Evolutionary conservation across 345 rosid species (phyloP).

Genomic region (Isatis tinctoria): DNA sequence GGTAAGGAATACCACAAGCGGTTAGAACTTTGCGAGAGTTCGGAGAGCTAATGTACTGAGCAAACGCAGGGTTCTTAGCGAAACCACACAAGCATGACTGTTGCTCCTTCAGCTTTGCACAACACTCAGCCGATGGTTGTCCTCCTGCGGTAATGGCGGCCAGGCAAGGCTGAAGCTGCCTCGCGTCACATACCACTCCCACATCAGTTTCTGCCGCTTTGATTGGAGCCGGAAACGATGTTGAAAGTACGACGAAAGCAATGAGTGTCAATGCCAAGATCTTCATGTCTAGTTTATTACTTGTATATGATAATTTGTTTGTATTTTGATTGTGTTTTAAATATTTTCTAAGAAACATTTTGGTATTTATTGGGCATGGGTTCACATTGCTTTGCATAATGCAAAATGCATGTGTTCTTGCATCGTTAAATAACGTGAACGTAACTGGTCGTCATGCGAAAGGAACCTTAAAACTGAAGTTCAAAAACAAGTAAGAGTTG

Average conservation of each 20-base stretch:
- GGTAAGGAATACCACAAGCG: constrained; percentile 48
- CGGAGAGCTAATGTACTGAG: constrained; percentile 42
- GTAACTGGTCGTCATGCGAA: constrained; percentile 28
- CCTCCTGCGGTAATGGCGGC: constrained; percentile 34
- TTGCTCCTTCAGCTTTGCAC: constrained; percentile 57
- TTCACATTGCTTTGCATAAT: neutral
- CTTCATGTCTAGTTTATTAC: constrained; percentile 17
- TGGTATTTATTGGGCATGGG: constrained; percentile 15
- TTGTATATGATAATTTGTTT: neutral
- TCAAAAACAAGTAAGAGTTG: neutral
- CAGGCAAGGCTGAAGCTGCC: constrained; percentile 53
- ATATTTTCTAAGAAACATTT: neutral
- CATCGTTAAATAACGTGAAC: constrained; percentile 25
- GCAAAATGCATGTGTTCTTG: constrained; percentile 11
- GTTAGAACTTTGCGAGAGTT: constrained; percentile 38
- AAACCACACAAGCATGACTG: constrained; percentile 62
- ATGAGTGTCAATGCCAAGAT: neutral
- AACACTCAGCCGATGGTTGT: constrained; percentile 46
- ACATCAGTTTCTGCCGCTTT: constrained; percentile 15
- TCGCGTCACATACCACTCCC: constrained; percentile 45
- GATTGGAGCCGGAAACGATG: constrained; percentile 11
- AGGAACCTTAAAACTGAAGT: neutral
- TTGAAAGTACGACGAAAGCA: constrained; percentile 1
- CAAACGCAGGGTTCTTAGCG: constrained; percentile 43
- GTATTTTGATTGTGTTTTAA: neutral